Evolutionary conservation across 75 land plant species (phyloP).

Genomic region (Cryptomeria japonica): DNA sequence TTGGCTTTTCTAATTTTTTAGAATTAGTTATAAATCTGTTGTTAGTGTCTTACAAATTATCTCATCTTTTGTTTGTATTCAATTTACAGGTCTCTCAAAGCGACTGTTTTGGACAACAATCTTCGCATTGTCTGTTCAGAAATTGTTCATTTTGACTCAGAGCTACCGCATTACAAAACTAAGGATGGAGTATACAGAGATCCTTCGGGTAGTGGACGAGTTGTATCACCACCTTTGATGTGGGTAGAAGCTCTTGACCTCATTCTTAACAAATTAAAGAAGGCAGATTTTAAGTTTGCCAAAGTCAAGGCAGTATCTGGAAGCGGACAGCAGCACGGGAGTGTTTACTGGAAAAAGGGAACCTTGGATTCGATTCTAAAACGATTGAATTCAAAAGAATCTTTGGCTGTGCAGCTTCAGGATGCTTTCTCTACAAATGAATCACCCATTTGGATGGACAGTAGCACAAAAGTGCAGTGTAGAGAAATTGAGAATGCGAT

Average conservation of each 20-base stretch:
- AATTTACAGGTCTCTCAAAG: constrained; percentile 81
- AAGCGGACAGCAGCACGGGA: constrained; percentile 99
- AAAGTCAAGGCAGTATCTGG: constrained; percentile 85
- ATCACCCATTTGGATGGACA: constrained; percentile 99
- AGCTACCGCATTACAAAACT: constrained; percentile 84
- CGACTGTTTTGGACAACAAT: constrained; percentile 72
- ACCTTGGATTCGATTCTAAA: constrained; percentile 34
- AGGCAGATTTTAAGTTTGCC: constrained; percentile 61
- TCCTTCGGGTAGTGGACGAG: constrained; percentile 54
- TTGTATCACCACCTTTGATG: constrained; percentile 91
- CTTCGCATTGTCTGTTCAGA: constrained; percentile 59
- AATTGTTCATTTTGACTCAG: constrained; percentile 79
- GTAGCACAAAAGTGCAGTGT: constrained; percentile 89
- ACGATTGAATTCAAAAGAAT: constrained; percentile 45
- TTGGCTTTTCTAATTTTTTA: background rate
- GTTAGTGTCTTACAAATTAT: background rate
- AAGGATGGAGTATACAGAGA: constrained; percentile 94
- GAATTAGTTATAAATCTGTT: background rate
- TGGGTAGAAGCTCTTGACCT: constrained; percentile 97
- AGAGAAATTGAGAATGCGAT: constrained; percentile 79
- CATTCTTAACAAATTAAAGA: constrained; percentile 59
- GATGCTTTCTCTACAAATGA: constrained; percentile 80
- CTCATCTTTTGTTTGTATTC: background rate
- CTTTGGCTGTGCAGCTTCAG: constrained; percentile 53
- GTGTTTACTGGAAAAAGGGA: constrained; percentile 91